Percentiles rank a stretch among this genome's conserved stretches.
phyloP scores from a whole-genome alignment of 208 protist genomes.

The Leishmania lainsoni region DNA sequence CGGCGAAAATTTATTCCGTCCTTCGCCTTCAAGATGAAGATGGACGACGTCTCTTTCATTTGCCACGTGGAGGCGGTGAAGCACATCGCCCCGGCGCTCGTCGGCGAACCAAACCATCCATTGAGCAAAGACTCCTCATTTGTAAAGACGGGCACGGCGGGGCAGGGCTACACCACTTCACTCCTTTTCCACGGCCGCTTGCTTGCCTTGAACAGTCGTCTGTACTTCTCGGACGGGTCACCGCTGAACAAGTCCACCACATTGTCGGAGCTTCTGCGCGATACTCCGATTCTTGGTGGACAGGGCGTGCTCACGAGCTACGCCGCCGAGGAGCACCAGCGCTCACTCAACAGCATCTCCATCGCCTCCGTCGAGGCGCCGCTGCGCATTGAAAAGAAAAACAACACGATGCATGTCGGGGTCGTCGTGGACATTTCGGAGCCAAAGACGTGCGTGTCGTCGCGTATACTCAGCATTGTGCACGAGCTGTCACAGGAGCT shows the following conservation, averaged over 20 bases:
- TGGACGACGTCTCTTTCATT: slow-evolving; percentile 61
- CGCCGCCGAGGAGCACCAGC: slow-evolving; percentile 40
- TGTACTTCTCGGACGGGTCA: slow-evolving; percentile 77
- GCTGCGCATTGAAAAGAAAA: slow-evolving; percentile 48
- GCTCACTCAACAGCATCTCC: slow-evolving; percentile 56
- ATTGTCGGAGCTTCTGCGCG: slow-evolving; percentile 32
- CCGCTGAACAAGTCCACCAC: slow-evolving; percentile 31
- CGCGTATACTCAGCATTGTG: slow-evolving; percentile 67
- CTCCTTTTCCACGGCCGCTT: slow-evolving; percentile 58
- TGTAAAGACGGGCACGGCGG: slow-evolving; percentile 3
- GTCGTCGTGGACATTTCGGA: slow-evolving; percentile 71
- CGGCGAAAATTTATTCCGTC: slow-evolving; percentile 76
- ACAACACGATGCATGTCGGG: slow-evolving; percentile 35
- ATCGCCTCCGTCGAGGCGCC: slow-evolving; percentile 66
- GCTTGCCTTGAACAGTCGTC: slow-evolving; percentile 46
- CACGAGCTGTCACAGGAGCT: slow-evolving; percentile 59
- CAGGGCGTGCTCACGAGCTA: slow-evolving; percentile 69
- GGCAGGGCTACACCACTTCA: slow-evolving; percentile 21
- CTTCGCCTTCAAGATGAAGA: slow-evolving; percentile 70
- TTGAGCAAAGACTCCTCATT: slow-evolving; percentile 8
- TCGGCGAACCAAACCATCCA: not conserved
- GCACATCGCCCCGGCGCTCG: slow-evolving; percentile 22
- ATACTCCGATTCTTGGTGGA: slow-evolving; percentile 71
- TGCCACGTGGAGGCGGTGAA: slow-evolving; percentile 45
- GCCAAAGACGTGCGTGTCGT: slow-evolving; percentile 63